Evolutionary conservation across 2,329 filamentous ascomycete species (phyloP).

Genomic region (Grosmannia serpens): DNA sequence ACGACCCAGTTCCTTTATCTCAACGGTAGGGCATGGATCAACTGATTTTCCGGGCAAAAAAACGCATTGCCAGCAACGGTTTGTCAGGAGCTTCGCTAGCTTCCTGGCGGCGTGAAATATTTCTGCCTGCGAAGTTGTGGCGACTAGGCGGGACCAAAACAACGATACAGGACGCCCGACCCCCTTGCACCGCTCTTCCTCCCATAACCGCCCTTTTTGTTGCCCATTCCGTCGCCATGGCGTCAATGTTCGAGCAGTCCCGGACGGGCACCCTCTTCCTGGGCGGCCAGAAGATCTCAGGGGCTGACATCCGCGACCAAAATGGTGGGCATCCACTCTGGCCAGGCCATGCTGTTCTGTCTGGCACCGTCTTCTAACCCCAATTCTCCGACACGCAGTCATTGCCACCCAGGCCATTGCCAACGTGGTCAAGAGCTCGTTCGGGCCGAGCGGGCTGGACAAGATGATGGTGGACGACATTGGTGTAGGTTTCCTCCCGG

Average conservation of each 20-base stretch:
- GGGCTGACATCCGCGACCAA: constrained; percentile 91
- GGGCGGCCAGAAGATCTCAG: constrained; percentile 94
- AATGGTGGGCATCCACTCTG: constrained; percentile 50
- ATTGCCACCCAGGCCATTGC: constrained; percentile 92
- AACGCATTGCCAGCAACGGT: background rate
- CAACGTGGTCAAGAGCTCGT: constrained; percentile 98
- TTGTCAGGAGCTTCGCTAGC: background rate
- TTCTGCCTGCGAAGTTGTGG: constrained; percentile 1
- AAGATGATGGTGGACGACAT: constrained; percentile 99
- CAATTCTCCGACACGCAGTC: constrained; percentile 36
- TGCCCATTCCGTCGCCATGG: constrained; percentile 45
- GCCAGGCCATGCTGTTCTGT: background rate
- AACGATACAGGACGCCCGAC: background rate
- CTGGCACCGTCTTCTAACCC: constrained; percentile 11
- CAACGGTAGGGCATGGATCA: constrained; percentile 8
- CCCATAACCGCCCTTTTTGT: background rate
- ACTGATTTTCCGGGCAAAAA: constrained; percentile 11
- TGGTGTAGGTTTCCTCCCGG: constrained; percentile 55
- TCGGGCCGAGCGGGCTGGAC: constrained; percentile 90
- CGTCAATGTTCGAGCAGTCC: constrained; percentile 91
- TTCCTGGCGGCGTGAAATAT: background rate
- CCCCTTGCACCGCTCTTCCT: background rate
- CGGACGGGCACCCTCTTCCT: constrained; percentile 94
- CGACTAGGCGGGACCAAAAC: background rate
- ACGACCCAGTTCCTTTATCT: background rate